These are phyloP conservation scores for Mollisia scopiformis DNA, from an alignment of 2,329 filamentous ascomycete species.

Conservation along the genomic window DNA sequence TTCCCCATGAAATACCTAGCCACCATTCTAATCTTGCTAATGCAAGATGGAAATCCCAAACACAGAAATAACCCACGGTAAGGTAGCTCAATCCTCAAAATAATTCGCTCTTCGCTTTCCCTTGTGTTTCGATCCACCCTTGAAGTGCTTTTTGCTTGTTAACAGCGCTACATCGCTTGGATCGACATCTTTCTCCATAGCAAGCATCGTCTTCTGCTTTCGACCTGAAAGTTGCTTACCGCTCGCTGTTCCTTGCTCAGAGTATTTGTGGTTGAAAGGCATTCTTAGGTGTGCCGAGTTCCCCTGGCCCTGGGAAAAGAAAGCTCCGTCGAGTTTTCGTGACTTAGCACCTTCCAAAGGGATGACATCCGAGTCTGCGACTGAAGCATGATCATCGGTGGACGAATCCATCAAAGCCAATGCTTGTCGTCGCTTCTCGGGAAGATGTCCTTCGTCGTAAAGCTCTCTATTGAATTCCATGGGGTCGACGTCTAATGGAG, in stretches of 20 bases:
- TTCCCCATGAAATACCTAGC: not conserved
- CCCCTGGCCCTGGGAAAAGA: slow-evolving; percentile 72
- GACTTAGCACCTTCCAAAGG: slow-evolving; percentile 71
- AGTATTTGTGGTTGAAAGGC: slow-evolving; percentile 91
- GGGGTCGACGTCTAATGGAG: slow-evolving; percentile 72
- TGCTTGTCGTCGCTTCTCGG: slow-evolving; percentile 74
- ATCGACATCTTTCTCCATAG: slow-evolving; percentile 83
- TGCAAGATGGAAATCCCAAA: not conserved
- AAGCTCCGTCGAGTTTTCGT: slow-evolving; percentile 79
- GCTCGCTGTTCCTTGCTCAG: slow-evolving; percentile 69
- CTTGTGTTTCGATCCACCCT: slow-evolving; percentile 70
- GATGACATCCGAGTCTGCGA: slow-evolving; percentile 52
- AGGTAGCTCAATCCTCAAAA: slow-evolving; percentile 33
- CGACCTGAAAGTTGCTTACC: slow-evolving; percentile 77
- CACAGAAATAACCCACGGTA: not conserved
- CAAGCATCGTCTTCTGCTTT: slow-evolving; percentile 80
- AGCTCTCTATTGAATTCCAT: slow-evolving; percentile 85
- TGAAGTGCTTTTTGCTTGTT: slow-evolving; percentile 90
- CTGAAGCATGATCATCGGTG: slow-evolving; percentile 41
- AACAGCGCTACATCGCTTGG: slow-evolving; percentile 71
- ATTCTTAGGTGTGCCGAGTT: slow-evolving; percentile 69
- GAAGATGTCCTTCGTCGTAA: slow-evolving; percentile 82
- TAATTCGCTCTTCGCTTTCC: slow-evolving; percentile 41
- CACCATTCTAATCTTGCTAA: not conserved
- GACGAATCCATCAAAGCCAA: slow-evolving; percentile 48